Evolutionary conservation across 345 rosid species (phyloP), one percentile per base, ranked within the genome.

Genomic region (Arabis alpina): DNA sequence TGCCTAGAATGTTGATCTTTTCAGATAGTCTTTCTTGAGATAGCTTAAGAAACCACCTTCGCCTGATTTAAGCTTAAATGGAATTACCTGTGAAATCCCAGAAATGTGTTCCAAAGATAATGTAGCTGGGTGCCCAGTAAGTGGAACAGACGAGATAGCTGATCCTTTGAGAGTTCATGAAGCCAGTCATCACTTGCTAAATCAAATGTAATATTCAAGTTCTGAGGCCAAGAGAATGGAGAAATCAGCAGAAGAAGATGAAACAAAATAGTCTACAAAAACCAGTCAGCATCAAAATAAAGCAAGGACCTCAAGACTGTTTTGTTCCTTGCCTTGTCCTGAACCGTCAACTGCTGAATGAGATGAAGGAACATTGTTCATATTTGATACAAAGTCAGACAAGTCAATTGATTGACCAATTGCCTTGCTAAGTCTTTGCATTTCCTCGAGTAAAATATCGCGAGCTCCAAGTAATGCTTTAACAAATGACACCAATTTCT

Each of bases 61-160:
- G 13, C 34, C 14, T 16, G 4, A 57, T 2, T 23, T 15, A 19
- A 57, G 54, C 50, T 1, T 9, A 50, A 19, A 50, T 13, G 14
- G 3, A 42, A 23, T 58, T 83, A 94, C 99, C 99, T 82, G 89
- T 94, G 99, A 76, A 91, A 88, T 78, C 72, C 84, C 41, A 94
- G 83, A 81, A 94, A 89, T 45, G 72, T 74, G 78, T 70, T 85
- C 98, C 98, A 94, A 54, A 94, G 82, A 79, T 78, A 80, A 49
- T 80, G 83, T 13, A 84, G 62, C 69, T 94, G 99, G 64, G 79
- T 73, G 23, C 99, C 90, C 37, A 84, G 73, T 69, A 80, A 78
- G 69, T 87, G 66, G 67, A 88, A 91, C 28, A 82, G 48, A 68
- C 81, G 82, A 54, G 76, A 54, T 27, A 83, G 61, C 77, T 76